Conservation (phyloP, 192 early-diverging fungal genomes). For the Lunasporangiospora selenospora region DNA sequence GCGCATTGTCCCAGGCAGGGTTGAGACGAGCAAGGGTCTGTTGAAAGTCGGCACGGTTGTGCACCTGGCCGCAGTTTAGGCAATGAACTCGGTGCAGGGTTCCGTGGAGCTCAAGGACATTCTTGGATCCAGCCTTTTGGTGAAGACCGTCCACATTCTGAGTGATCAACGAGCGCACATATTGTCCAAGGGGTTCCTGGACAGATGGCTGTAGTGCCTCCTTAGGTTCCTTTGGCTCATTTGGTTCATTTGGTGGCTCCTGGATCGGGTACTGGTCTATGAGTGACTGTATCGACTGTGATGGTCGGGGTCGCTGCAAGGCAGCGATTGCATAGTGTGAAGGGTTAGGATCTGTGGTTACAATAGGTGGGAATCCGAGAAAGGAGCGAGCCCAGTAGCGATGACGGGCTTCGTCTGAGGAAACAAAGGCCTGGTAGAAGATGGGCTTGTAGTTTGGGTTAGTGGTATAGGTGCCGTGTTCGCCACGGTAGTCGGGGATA, state of each 20-base stretch:
- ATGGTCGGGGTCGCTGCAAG: no score
- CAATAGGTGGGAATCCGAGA: constrained; percentile 79
- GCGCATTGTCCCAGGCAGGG: constrained; percentile 64
- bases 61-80: constrained; percentile 65
- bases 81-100: constrained; percentile 78
- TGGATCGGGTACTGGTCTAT: no score
- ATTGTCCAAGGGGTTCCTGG: no score
- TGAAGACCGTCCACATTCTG: constrained; percentile 95
- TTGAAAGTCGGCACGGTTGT: constrained; percentile 71
- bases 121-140: constrained; percentile 58
- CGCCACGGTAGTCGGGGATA: constrained; percentile 88
- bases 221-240: no score
- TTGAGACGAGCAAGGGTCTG: constrained; percentile 68
- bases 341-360: constrained; percentile 72
- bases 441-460: constrained; percentile 86
- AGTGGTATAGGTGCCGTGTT: constrained; percentile 67
- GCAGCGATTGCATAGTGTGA: constrained; percentile 69
- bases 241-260: no score
- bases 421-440: constrained; percentile 70
- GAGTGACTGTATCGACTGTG: no score
- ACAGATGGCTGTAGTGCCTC: no score
- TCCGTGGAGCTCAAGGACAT: constrained; percentile 88
- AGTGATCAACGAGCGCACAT: constrained; percentile 73
- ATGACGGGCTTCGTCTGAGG: constrained; percentile 56
- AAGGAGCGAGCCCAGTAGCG: constrained; percentile 94